A percentile compares a stretch with the other conserved stretches of the same genome.
Conservation (phyloP, 768 basidiomycete species). For the Suillus clintonianus region DNA sequence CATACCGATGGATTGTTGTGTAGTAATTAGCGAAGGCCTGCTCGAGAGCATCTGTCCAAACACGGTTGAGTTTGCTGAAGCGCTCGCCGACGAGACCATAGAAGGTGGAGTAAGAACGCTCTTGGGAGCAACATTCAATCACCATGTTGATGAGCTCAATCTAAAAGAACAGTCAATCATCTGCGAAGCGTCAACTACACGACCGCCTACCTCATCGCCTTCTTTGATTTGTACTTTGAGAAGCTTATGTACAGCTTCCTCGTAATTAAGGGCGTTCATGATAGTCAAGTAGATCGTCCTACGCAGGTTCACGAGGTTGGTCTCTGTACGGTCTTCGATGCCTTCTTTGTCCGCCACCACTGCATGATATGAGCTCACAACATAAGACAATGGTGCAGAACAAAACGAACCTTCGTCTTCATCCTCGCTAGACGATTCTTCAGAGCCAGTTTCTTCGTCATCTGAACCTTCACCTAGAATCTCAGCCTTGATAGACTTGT, state of each 20-base stretch:
- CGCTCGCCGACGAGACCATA: constrained; percentile 96
- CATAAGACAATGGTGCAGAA: constrained; percentile 28
- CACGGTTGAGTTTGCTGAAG: constrained; percentile 92
- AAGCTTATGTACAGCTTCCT: constrained; percentile 98
- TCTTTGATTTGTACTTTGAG: constrained; percentile 90
- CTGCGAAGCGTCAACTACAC: not conserved
- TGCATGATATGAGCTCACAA: constrained; percentile 27
- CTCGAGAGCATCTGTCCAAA: constrained; percentile 92
- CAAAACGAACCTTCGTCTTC: constrained; percentile 47
- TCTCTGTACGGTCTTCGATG: constrained; percentile 93
- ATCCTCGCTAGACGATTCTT: constrained; percentile 65
- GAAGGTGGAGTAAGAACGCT: constrained; percentile 96
- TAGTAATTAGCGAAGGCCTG: constrained; percentile 88
- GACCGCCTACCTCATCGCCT: constrained; percentile 81
- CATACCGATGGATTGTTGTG: constrained; percentile 96
- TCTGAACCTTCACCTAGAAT: constrained; percentile 90
- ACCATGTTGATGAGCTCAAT: constrained; percentile 98
- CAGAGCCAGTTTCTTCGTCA: constrained; percentile 65
- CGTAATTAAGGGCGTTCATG: constrained; percentile 98
- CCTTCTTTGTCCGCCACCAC: constrained; percentile 80
- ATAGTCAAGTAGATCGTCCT: constrained; percentile 95
- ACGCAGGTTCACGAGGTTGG: constrained; percentile 93
- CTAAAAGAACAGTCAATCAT: constrained; percentile 39
- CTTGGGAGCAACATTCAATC: constrained; percentile 99
- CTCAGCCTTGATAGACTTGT: constrained; percentile 87